Percentiles rank a stretch among this genome's conserved stretches.
phyloP scores from a whole-genome alignment of 306 rosid genomes.

The Rosa rugosa region DNA sequence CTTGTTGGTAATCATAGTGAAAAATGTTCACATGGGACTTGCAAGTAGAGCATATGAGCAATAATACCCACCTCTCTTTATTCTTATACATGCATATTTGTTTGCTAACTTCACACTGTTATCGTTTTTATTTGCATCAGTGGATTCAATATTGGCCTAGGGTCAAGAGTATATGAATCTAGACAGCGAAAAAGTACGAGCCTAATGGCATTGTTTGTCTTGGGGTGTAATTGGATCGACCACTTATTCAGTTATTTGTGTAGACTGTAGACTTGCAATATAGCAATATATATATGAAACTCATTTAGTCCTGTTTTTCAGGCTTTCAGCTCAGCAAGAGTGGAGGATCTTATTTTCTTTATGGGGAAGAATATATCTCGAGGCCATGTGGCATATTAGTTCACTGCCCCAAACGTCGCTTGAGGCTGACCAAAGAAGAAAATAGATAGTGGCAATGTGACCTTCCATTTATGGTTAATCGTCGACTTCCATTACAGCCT shows the following conservation, averaged over 20 bases:
- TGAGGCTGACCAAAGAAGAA: constrained; percentile 5
- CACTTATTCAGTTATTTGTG: no score
- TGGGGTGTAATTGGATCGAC: neutral
- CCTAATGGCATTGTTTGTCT: constrained; percentile 2
- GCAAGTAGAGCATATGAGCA: neutral
- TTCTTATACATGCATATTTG: neutral
- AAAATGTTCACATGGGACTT: neutral
- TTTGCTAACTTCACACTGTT: neutral
- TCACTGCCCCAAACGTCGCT: neutral
- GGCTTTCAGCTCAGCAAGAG: neutral
- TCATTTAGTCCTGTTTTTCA: neutral
- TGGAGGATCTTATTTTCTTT: neutral
- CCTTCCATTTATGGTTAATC: neutral
- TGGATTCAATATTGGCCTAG: neutral
- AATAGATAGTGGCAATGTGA: neutral
- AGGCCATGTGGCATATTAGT: neutral
- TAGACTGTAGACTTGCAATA: neutral
- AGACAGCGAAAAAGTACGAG: neutral
- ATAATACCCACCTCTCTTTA: neutral
- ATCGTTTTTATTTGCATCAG: neutral
- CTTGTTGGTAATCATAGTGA: neutral
- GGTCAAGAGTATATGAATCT: neutral
- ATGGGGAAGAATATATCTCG: neutral
- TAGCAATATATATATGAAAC: neutral
- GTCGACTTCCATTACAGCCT: neutral